Evolutionary conservation across 2,329 filamentous ascomycete genomes (phyloP).

Genomic region (Ophiognomonia clavigignenti-juglandacearum): DNA sequence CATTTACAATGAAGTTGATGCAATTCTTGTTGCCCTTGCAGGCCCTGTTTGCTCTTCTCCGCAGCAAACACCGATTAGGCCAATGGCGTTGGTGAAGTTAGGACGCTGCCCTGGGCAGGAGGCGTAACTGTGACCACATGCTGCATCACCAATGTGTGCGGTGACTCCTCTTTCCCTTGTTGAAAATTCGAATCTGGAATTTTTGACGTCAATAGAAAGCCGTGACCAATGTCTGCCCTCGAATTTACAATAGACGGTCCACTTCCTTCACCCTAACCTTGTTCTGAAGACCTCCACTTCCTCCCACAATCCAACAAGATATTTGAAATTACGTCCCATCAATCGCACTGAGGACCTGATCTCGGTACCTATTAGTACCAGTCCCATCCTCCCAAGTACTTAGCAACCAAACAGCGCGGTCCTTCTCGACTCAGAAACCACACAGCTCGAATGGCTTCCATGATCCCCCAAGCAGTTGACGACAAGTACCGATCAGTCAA

Average conservation of each 20-base stretch:
- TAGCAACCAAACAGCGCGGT: neutral
- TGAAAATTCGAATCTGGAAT: no score
- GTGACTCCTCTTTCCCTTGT: no score
- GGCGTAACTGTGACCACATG: no score
- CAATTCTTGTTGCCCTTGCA: no score
- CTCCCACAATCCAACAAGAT: neutral
- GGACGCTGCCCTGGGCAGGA: no score
- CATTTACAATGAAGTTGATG: no score
- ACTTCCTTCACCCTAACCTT: neutral
- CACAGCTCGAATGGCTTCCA: constrained; percentile 7
- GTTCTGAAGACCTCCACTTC: neutral
- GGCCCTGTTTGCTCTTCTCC: no score
- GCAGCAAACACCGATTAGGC: no score
- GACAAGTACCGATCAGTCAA: constrained; percentile 29
- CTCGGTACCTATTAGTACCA: no score
- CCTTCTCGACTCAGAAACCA: neutral
- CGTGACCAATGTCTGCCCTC: constrained; percentile 6
- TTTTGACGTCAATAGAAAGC: constrained; percentile 10
- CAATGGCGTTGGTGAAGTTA: no score
- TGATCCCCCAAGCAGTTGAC: constrained; percentile 24
- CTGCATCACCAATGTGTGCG: no score
- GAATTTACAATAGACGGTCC: constrained; percentile 9
- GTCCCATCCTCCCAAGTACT: neutral
- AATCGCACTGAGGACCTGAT: neutral
- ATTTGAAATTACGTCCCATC: neutral